Percentiles rank a stretch among this genome's conserved stretches.
phyloP scores from a whole-genome alignment of 2,329 filamentous ascomycete species.

The Cryphonectria japonica region DNA sequence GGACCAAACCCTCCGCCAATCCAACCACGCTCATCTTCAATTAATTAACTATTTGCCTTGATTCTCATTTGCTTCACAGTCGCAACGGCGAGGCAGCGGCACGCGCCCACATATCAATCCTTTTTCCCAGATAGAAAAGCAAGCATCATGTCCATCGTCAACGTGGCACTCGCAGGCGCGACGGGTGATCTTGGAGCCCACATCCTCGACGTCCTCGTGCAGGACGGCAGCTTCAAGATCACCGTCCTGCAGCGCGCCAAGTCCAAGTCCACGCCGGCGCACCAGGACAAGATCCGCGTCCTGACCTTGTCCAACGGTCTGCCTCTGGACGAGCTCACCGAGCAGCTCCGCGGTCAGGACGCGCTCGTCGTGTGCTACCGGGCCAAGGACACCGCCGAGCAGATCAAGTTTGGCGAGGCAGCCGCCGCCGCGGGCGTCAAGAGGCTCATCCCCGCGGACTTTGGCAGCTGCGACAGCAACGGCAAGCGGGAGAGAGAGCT shows the following conservation, averaged over 20 bases:
- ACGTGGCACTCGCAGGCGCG: conserved; percentile 44
- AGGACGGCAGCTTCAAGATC: conserved; percentile 37
- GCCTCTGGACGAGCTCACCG: conserved; percentile 37
- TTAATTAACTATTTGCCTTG: neutral
- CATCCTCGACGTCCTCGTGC: conserved; percentile 39
- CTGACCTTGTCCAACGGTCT: conserved; percentile 39
- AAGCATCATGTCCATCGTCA: conserved; percentile 43
- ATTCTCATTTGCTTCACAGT: neutral
- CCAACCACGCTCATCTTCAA: neutral
- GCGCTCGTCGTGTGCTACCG: conserved; percentile 44
- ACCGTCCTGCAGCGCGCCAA: conserved; percentile 41
- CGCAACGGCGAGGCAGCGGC: neutral
- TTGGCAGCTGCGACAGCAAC: conserved; percentile 45
- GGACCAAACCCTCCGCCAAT: neutral
- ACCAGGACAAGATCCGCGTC: conserved; percentile 30
- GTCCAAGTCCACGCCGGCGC: conserved; percentile 36
- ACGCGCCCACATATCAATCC: neutral
- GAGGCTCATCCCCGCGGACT: conserved; percentile 47
- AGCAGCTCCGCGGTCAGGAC: conserved; percentile 40
- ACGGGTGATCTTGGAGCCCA: conserved; percentile 43
- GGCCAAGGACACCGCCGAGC: conserved; percentile 36
- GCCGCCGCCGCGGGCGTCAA: conserved; percentile 42
- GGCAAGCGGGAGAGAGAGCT: conserved; percentile 40
- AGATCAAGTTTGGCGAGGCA: conserved; percentile 43
- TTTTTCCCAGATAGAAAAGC: conserved; percentile 41